phyloP scores from a whole-genome alignment of 805 yeast genomes.

The Saccharomycopsis lassenensis region DNA sequence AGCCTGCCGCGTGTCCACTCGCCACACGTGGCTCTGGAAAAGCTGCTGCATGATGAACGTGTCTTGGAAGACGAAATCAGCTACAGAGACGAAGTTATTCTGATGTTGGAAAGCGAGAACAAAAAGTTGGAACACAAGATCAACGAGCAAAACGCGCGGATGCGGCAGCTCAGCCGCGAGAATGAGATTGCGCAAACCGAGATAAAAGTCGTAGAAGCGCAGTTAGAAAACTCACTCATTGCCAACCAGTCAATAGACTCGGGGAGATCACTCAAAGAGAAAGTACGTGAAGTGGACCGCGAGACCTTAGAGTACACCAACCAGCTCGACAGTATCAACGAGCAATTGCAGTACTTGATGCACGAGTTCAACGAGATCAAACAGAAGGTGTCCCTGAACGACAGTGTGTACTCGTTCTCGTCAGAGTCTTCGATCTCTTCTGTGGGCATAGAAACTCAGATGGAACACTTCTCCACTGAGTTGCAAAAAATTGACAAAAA shows the following conservation, averaged over 20 bases:
- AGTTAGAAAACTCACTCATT: slow-evolving; percentile 2
- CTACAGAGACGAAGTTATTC: slow-evolving; percentile 9
- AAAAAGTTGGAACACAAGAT: slow-evolving; percentile 1
- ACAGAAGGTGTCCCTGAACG: no score
- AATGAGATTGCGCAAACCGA: slow-evolving; percentile 2
- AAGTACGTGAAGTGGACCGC: not conserved
- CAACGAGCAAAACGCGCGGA: slow-evolving; percentile 1
- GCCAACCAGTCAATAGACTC: slow-evolving; percentile 1
- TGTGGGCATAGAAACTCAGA: no score
- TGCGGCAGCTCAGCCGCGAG: slow-evolving; percentile 1
- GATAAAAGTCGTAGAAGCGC: slow-evolving; percentile 1
- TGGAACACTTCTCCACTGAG: no score
- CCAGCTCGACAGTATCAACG: slow-evolving; percentile 1
- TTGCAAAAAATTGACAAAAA: not conserved
- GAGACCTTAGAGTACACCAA: slow-evolving; percentile 1
- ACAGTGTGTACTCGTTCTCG: no score
- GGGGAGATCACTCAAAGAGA: not conserved
- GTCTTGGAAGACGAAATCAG: slow-evolving; percentile 1
- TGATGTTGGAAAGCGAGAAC: slow-evolving; percentile 5
- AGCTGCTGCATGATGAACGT: no score
- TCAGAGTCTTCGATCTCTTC: no score
- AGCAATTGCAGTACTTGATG: slow-evolving; percentile 3
- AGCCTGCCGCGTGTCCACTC: not conserved
- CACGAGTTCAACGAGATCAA: slow-evolving; percentile 5
- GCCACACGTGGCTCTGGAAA: no score